Conservation (phyloP, 2,329 filamentous ascomycete species). For the Drechslera avenae region DNA sequence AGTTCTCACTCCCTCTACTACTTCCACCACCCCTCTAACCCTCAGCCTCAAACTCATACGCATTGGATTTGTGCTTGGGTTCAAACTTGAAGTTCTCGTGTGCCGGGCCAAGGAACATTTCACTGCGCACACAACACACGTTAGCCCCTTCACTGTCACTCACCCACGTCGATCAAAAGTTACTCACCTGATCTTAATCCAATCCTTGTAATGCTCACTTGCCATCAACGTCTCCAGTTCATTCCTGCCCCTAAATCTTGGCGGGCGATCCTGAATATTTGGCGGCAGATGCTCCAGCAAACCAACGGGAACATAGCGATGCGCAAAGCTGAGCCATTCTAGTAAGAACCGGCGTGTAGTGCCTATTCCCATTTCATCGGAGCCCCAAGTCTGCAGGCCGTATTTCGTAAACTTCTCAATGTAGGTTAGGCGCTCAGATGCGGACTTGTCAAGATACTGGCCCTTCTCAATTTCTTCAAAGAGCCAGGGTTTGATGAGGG, state of each 20-base stretch:
- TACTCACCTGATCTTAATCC: conserved; percentile 93
- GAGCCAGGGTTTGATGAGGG: conserved; percentile 96
- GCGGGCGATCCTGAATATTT: conserved; percentile 85
- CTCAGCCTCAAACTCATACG: conserved; percentile 74
- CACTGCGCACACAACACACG: conserved; percentile 58
- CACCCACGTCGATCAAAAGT: not conserved
- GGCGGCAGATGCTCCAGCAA: conserved; percentile 88
- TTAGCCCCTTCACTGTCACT: conserved; percentile 15
- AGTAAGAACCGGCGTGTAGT: conserved; percentile 90
- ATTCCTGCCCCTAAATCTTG: conserved; percentile 79
- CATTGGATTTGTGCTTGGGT: conserved; percentile 96
- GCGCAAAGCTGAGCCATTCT: conserved; percentile 93
- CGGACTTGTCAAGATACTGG: conserved; percentile 95
- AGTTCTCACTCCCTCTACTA: too few relatives aligned
- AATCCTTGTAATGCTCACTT: conserved; percentile 92
- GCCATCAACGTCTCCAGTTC: conserved; percentile 93
- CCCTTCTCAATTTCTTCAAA: conserved; percentile 93
- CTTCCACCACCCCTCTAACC: conserved; percentile 22
- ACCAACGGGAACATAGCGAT: conserved; percentile 89
- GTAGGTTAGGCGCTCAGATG: conserved; percentile 81
- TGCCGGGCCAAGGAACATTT: conserved; percentile 95
- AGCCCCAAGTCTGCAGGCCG: conserved; percentile 92
- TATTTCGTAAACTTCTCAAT: conserved; percentile 89
- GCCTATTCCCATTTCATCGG: conserved; percentile 90
- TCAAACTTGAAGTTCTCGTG: conserved; percentile 91